Conservation (phyloP, 2,329 filamentous ascomycete species). For the Stachybotrys chartarum region DNA sequence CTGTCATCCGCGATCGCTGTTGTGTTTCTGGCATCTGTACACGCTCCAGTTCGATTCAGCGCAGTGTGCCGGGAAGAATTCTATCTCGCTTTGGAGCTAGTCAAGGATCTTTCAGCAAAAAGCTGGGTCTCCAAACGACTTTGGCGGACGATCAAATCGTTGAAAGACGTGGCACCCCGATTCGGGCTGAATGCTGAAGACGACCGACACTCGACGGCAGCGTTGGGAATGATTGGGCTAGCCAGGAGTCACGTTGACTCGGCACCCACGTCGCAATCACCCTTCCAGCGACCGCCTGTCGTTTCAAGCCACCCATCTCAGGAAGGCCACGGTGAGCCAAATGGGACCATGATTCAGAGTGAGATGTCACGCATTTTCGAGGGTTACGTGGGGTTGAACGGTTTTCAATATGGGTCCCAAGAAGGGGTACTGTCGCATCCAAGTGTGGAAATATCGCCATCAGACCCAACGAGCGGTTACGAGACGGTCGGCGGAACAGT, state of each 20-base stretch:
- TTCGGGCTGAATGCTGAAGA: slow-evolving; percentile 49
- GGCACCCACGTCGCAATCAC: slow-evolving; percentile 8
- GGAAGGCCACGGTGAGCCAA: slow-evolving; percentile 23
- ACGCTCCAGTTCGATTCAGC: slow-evolving; percentile 66
- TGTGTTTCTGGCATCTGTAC: slow-evolving; percentile 68
- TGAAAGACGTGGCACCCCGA: slow-evolving; percentile 65
- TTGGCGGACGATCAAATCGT: slow-evolving; percentile 63
- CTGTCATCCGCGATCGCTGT: slow-evolving; percentile 68
- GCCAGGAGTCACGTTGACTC: slow-evolving; percentile 31
- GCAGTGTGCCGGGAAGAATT: slow-evolving; percentile 65
- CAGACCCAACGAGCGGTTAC: slow-evolving; percentile 14
- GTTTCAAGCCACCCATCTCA: slow-evolving; percentile 12
- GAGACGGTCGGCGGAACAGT: slow-evolving; percentile 21
- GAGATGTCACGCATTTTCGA: slow-evolving; percentile 45
- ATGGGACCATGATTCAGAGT: slow-evolving; percentile 42
- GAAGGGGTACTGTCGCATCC: slow-evolving; percentile 16
- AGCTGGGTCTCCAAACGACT: slow-evolving; percentile 66
- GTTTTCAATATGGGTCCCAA: slow-evolving; percentile 21
- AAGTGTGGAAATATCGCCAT: slow-evolving; percentile 13
- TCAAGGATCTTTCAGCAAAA: slow-evolving; percentile 64
- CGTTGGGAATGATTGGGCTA: slow-evolving; percentile 48
- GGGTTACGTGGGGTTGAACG: slow-evolving; percentile 27
- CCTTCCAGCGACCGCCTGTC: slow-evolving; percentile 20
- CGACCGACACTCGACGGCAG: slow-evolving; percentile 44
- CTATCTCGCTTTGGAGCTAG: slow-evolving; percentile 68